Evolutionary conservation across 306 rosid species (phyloP), one percentile per base, ranked within the genome.

Genomic region (Inga laurina): DNA sequence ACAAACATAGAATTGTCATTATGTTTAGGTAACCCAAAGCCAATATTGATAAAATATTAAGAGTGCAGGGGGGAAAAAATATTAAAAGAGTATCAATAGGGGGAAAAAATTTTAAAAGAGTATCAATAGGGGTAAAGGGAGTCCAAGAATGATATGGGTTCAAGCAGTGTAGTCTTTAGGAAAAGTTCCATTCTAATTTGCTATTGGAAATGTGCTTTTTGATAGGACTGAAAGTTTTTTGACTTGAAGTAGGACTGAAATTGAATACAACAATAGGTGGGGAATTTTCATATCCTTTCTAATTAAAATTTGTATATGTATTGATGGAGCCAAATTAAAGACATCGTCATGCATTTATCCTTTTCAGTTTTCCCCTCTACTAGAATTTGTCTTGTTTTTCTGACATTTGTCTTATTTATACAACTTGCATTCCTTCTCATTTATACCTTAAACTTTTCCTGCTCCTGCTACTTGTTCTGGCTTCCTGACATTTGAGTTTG

Each of bases 401-500:
- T 72, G 56, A 3, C 61, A 62, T 72, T 72, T 72, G 37, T 72
- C 51, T 56, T 66, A 34, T 61, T 81, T 37, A n/a, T 84, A 62
- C 19, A 79, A 46, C 32, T 61, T 41, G 54, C 22, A 43, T 67
- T 74, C 64, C 39, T 70, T 86, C 75, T 77, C n/a, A 18, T 62
- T 43, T 48, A 0, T 19, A 14, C 18, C 12, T 18, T 37, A 21
- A 14, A 65, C 15, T 15, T 32, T 65, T 32, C 30, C 24, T 45
- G 75, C 54, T 76, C 19, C 46, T 57, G 18, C 48, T 30, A 66
- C 30, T 49, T 70, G 62, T 64, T 64, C 65, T 57, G 41, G 0
- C 52, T 67, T 79, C 73, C 65, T 83, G 67, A 73, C 30, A 41
- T 56, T 70, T 72, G 62, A 45, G 45, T 72, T 72, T 68, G 39